Evolutionary conservation across 768 basidiomycete genomes (phyloP), one percentile per base, ranked within the genome.

Genomic region (Fistulinella prunicolor): DNA sequence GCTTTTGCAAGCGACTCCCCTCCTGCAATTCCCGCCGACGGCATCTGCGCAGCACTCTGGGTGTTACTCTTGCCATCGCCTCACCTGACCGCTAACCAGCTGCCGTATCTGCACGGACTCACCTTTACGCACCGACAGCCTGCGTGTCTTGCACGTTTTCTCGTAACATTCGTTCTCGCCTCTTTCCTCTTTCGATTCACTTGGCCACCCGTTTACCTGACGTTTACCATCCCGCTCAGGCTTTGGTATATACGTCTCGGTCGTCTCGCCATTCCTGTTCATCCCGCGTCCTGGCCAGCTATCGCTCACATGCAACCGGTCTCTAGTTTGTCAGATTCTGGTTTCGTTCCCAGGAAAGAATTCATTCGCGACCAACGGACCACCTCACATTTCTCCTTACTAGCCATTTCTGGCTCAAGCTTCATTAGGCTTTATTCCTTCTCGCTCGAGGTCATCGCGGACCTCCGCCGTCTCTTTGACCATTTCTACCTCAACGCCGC

Each of bases 351-450:
- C 19, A 70, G 87, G 59, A 83, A 79, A 60, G 87, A 89, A 67
- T 89, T 89, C 64, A 68, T 84, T 50, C 79, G 76, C 29, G 79
- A 85, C 58, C 75, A 75, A 44, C 73, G 70, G 46, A 58, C 62
- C 8, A 72, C 76, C 14, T 86, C 80, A 57, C 69, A 80, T 17
- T 89, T 89, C 64, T 76, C 83, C 24, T 75, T 89, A 48, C 73
- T 89, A 38, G 78, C 87, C n/a, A 70, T 89, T 51, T 78, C 85
- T 12, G 75, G 81, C 51, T 68, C 82, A 20, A 81, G 78, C 55
- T 73, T 76, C 57, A 73, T 89, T 55, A 73, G 86, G 47, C 77
- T 89, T 47, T 88, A 86, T 64, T 81, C 82, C 50, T 89, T 89
- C 57, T 75, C 81, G 19, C 69, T 69, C 26, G 64, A 71, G 19